Percentiles rank a stretch among this genome's conserved stretches.
These are phyloP conservation scores for Pharus latifolius DNA, from an alignment of 176 grass and related monocot species.

Conservation along the genomic window DNA sequence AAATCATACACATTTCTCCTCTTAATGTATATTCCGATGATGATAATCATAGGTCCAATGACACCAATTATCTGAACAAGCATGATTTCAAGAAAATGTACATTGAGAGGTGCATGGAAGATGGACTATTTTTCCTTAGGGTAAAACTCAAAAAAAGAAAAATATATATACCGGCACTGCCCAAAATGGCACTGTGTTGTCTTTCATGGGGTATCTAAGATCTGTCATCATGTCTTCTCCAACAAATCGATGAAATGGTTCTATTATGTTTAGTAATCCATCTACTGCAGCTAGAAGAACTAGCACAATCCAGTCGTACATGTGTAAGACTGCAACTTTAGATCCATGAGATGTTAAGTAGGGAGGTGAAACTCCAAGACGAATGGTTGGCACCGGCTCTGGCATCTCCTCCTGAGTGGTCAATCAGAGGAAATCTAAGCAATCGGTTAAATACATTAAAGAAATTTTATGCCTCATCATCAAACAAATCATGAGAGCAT, in stretches of 20 bases:
- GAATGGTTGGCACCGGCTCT: slow-evolving; percentile 6
- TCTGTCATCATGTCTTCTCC: slow-evolving; percentile 72
- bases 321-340: slow-evolving; percentile 44
- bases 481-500: background rate
- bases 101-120: background rate
- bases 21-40: slow-evolving; percentile 53
- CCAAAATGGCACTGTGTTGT: slow-evolving; percentile 80
- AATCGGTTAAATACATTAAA: background rate
- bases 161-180: slow-evolving; percentile 54
- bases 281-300: slow-evolving; percentile 41
- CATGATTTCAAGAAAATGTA: slow-evolving; percentile 1
- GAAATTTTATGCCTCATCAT: background rate
- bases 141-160: background rate
- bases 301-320: slow-evolving; percentile 70
- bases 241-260: slow-evolving; percentile 80
- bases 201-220: slow-evolving; percentile 70
- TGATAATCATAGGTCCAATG: slow-evolving; percentile 51
- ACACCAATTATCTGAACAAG: slow-evolving; percentile 47
- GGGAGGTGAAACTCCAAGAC: slow-evolving; percentile 8
- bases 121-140: background rate
- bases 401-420: slow-evolving; percentile 24
- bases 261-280: slow-evolving; percentile 66
- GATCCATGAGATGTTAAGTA: slow-evolving; percentile 50
- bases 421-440: background rate
- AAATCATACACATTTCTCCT: slow-evolving; percentile 80